phyloP scores from a whole-genome alignment of 106 monocot species.

The Dendrobium catenatum region DNA sequence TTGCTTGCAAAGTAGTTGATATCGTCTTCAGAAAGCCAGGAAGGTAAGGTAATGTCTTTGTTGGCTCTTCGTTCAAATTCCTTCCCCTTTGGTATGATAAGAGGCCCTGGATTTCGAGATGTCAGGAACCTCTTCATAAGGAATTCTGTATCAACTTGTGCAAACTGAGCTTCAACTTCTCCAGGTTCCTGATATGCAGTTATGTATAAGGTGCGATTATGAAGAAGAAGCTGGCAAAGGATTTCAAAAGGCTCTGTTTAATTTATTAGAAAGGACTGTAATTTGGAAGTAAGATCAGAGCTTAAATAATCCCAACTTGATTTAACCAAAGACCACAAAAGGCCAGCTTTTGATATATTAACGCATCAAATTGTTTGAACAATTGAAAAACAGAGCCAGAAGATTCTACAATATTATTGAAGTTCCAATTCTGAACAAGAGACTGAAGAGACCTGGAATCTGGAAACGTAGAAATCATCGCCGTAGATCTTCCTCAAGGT shows the following conservation, averaged over 20 bases:
- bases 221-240: too few species aligned
- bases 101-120: slow-evolving; percentile 25
- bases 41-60: slow-evolving; percentile 22
- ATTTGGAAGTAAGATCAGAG: too few species aligned
- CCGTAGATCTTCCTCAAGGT: slow-evolving; percentile 19
- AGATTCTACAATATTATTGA: too few species aligned
- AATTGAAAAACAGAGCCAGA: too few species aligned
- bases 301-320: too few species aligned
- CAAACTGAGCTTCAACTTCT: slow-evolving; percentile 35
- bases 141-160: slow-evolving; percentile 11
- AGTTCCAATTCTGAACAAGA: too few species aligned
- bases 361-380: too few species aligned
- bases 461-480: slow-evolving; percentile 34
- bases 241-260: not conserved
- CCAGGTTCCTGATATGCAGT: slow-evolving; percentile 30
- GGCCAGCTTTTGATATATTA: too few species aligned
- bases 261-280: not conserved
- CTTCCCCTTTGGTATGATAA: slow-evolving; percentile 12
- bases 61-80: slow-evolving; percentile 16
- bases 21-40: slow-evolving; percentile 57
- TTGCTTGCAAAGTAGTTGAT: slow-evolving; percentile 37
- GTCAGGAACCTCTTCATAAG: slow-evolving; percentile 45
- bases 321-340: too few species aligned
- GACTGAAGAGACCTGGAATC: slow-evolving; percentile 35
- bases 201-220: not conserved